These are phyloP conservation scores for Pseudogymnoascus sp. DNA, from an alignment of 2,329 filamentous ascomycete species.

Conservation along the genomic window DNA sequence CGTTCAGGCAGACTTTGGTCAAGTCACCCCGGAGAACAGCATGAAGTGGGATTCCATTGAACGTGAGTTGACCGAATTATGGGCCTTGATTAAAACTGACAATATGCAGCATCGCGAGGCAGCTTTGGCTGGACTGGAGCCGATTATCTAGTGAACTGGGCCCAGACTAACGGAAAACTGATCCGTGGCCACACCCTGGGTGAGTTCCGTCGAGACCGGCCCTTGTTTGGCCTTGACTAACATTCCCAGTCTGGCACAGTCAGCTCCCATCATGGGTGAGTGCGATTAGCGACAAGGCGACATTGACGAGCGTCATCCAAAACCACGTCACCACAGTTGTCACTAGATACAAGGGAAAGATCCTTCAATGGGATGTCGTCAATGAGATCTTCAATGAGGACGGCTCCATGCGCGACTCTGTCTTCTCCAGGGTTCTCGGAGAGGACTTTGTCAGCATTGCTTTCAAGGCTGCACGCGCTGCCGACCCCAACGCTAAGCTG, in stretches of 20 bases:
- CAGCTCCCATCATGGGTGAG: slow-evolving; percentile 52
- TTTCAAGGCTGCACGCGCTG: slow-evolving; percentile 54
- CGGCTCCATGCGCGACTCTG: slow-evolving; percentile 41
- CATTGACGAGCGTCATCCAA: slow-evolving; percentile 46
- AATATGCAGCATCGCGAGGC: slow-evolving; percentile 28
- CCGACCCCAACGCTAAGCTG: slow-evolving; percentile 55
- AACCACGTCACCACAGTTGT: slow-evolving; percentile 52
- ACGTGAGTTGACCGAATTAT: slow-evolving; percentile 16
- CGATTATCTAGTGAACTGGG: slow-evolving; percentile 53
- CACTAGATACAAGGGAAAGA: slow-evolving; percentile 52
- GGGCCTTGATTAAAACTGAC: slow-evolving; percentile 1
- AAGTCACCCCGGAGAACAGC: slow-evolving; percentile 59
- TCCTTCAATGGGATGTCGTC: slow-evolving; percentile 53
- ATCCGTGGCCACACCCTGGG: slow-evolving; percentile 56
- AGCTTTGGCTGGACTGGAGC: slow-evolving; percentile 46
- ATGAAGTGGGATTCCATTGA: slow-evolving; percentile 62
- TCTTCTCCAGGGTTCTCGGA: slow-evolving; percentile 60
- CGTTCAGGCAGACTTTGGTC: slow-evolving; percentile 53
- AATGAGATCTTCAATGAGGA: slow-evolving; percentile 52
- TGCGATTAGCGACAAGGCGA: slow-evolving; percentile 41
- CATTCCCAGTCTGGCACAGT: slow-evolving; percentile 44
- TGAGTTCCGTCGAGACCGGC: not conserved
- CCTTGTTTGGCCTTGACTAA: not conserved
- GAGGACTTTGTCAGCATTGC: slow-evolving; percentile 57
- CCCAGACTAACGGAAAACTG: slow-evolving; percentile 44